Conservation (phyloP, 768 basidiomycete species). For the Leccinum barrowsii region DNA sequence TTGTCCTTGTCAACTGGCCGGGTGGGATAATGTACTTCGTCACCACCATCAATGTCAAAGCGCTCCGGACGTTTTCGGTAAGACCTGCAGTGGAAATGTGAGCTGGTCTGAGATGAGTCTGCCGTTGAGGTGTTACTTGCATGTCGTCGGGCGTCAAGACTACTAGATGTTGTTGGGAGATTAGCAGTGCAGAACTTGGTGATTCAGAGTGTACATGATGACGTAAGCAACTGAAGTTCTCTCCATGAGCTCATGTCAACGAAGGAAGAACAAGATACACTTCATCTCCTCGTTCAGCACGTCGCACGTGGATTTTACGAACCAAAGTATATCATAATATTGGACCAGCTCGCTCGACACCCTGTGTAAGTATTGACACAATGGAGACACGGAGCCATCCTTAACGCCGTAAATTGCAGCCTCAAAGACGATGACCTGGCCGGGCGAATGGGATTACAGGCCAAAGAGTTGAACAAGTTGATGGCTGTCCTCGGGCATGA, state of each 20-base stretch:
- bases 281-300: constrained; percentile 87
- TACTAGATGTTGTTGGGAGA: no score
- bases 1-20: constrained; percentile 98
- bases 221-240: neutral
- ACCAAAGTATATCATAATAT: constrained; percentile 81
- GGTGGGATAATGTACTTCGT: constrained; percentile 88
- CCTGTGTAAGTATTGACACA: constrained; percentile 78
- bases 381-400: constrained; percentile 2
- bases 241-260: constrained; percentile 47
- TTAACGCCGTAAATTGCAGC: constrained; percentile 39
- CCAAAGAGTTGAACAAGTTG: constrained; percentile 87
- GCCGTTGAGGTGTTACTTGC: constrained; percentile 19
- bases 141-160: constrained; percentile 6
- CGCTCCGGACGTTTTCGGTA: constrained; percentile 30
- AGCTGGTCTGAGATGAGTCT: constrained; percentile 4
- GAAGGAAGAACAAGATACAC: constrained; percentile 77
- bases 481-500: constrained; percentile 80
- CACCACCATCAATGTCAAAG: constrained; percentile 70
- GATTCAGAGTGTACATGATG: neutral
- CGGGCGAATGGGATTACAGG: constrained; percentile 83
- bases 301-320: constrained; percentile 95
- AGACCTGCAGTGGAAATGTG: constrained; percentile 27
- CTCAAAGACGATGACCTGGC: constrained; percentile 93
- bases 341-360: constrained; percentile 91
- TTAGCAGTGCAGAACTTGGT: no score